Base-by-base conservation (phyloP, 2,329 filamentous ascomycete genomes). In the Calonectria pseudoturangicola region DNA sequence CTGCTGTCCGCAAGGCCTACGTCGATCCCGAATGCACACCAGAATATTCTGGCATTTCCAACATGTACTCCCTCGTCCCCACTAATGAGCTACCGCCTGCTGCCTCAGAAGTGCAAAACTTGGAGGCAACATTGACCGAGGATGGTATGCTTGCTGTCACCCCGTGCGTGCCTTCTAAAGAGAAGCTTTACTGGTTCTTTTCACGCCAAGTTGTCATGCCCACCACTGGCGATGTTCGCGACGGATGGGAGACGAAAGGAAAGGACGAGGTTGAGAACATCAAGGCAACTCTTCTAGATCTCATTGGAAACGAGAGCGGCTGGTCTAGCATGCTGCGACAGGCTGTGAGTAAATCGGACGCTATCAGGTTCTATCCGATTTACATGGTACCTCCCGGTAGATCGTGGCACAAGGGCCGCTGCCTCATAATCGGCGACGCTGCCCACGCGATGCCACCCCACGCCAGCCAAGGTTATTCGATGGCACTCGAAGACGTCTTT, bases 391-490 rank as follows among this genome's bases (percentile, higher is more conserved):
- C 54, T 7, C n/a, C 36, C n/a, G 54, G 54, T 6, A 41, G 54
- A 30, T 25, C 54, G 9, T 60, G 54, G 54, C 33, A 41, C 54
- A 60, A 41, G 54, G 54, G 54, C 13, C 54, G 54, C 13, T 60
- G 54, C 36, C 54, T 60, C 10, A 18, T 60, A 6, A 60, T 60
- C 18, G 54, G 54, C 54, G 54, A 60, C 25, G 54, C 54, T 4
- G 54, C 54, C 2, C 54, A 60, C 54, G 54, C 54, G 7, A 60
- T 60, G 54, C 54, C 54, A 18, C 54, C 54, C 12, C 54, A 60
- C 33, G 54, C 54, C 33, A 60, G 54, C 21, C 54, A 41, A 30
- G 54, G 54, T 2, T 39, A 27, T 6, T 60, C 33, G 4, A 60
- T 60, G 54, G 54, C 54, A 15, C 54, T 60, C 13, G 54, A 60